These are phyloP conservation scores for Cordyceps cicadae DNA, from an alignment of 2,329 filamentous ascomycete genomes.

Conservation along the genomic window DNA sequence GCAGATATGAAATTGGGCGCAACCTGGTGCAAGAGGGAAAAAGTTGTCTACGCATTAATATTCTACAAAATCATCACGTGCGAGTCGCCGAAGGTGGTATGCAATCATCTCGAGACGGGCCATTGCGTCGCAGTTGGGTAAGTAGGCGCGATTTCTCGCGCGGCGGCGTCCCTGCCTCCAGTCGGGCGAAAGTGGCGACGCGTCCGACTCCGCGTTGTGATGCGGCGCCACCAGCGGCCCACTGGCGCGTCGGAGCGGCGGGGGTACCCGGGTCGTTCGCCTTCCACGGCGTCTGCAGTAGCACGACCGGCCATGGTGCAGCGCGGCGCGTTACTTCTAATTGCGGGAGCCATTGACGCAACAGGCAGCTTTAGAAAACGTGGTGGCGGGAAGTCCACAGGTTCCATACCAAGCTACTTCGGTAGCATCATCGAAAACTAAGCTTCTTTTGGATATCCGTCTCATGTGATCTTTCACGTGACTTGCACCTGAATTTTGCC, in stretches of 20 bases:
- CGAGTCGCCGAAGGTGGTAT: too few relatives aligned
- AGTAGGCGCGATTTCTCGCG: neutral
- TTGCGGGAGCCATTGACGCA: neutral
- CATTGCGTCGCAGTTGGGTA: too few relatives aligned
- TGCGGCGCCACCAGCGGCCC: neutral
- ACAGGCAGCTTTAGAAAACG: neutral
- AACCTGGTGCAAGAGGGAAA: neutral
- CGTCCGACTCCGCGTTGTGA: neutral
- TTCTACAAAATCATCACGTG: neutral
- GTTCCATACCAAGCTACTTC: neutral
- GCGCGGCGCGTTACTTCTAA: neutral
- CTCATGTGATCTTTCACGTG: conserved; percentile 8
- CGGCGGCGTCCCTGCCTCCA: neutral
- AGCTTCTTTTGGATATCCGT: neutral
- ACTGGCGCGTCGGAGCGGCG: neutral
- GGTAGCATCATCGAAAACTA: neutral
- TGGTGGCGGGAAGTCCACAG: neutral
- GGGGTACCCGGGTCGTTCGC: neutral
- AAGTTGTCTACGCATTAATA: neutral
- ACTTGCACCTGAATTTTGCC: neutral
- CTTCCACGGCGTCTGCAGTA: neutral
- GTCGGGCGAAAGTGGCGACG: neutral
- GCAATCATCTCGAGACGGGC: too few relatives aligned
- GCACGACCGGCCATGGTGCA: neutral
- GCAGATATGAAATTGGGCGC: neutral